Conservation (phyloP, 805 yeast genomes). For the Starmerella potacharoeniae region DNA sequence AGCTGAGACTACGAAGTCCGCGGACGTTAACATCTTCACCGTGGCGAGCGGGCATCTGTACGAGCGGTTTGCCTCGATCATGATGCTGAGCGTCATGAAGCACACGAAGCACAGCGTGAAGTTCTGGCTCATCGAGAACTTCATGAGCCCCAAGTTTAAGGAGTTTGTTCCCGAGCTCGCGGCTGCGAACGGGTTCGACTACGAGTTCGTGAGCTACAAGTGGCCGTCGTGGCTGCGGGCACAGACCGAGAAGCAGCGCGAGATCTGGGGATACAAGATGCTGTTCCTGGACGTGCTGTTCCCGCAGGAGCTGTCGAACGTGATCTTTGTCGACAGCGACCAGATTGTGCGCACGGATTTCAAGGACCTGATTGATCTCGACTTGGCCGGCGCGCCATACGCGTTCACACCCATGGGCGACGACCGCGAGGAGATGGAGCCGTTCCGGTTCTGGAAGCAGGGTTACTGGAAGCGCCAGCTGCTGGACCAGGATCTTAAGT, state of each 20-base stretch:
- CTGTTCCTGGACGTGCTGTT: conserved; percentile 77
- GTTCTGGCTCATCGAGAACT: conserved; percentile 81
- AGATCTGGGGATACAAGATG: conserved; percentile 81
- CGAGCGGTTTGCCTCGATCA: conserved; percentile 62
- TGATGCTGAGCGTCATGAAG: conserved; percentile 65
- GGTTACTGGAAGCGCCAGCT: conserved; percentile 77
- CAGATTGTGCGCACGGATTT: conserved; percentile 70
- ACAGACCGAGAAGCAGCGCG: conserved; percentile 68
- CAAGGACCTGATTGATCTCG: conserved; percentile 53
- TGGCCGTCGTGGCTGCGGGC: conserved; percentile 88
- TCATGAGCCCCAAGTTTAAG: conserved; percentile 59
- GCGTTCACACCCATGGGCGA: conserved; percentile 85
- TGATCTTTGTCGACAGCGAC: conserved; percentile 79
- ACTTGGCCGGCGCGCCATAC: conserved; percentile 71
- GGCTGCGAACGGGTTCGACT: conserved; percentile 47
- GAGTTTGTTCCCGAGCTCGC: conserved; percentile 50
- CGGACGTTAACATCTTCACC: conserved; percentile 67
- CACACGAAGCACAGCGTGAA: conserved; percentile 56
- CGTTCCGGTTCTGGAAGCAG: conserved; percentile 80
- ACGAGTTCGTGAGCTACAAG: conserved; percentile 68
- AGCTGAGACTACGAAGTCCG: conserved; percentile 27
- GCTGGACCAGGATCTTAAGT: conserved; percentile 38
- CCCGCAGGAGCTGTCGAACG: conserved; percentile 62
- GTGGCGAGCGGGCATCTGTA: conserved; percentile 75
- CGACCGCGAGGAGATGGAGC: conserved; percentile 67